Evolutionary conservation across 2,329 filamentous ascomycete genomes (phyloP).

Genomic region (Colletotrichum simmondsii): DNA sequence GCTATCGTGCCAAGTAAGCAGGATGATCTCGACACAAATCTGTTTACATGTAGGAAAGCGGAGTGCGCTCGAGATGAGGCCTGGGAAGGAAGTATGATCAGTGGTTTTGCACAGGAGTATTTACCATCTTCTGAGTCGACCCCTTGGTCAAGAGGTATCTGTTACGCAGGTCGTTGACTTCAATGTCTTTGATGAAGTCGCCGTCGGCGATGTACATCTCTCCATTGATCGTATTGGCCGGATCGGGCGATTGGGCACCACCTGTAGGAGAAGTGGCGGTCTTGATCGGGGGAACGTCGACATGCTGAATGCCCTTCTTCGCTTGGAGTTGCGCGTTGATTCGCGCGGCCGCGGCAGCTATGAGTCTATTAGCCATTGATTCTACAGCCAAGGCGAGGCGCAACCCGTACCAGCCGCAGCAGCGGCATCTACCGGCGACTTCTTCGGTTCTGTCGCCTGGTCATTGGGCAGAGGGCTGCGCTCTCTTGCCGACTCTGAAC

Average conservation of each 20-base stretch:
- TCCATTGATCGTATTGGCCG: constrained; percentile 74
- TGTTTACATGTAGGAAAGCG: constrained; percentile 41
- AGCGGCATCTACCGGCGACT: constrained; percentile 72
- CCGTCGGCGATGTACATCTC: constrained; percentile 96
- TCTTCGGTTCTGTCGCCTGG: constrained; percentile 54
- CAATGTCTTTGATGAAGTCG: constrained; percentile 98
- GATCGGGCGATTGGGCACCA: constrained; percentile 47
- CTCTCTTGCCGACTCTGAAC: constrained; percentile 77
- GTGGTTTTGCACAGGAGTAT: constrained; percentile 66
- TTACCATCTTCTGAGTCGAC: constrained; percentile 99
- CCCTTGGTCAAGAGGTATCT: constrained; percentile 97
- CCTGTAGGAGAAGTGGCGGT: constrained; percentile 62
- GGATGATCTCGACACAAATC: constrained; percentile 68
- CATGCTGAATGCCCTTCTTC: constrained; percentile 90
- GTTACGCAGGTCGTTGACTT: constrained; percentile 97
- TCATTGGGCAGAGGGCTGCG: constrained; percentile 78
- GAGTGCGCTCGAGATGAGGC: constrained; percentile 22
- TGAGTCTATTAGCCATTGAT: constrained; percentile 41
- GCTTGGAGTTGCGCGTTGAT: constrained; percentile 87
- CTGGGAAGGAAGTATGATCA: constrained; percentile 43
- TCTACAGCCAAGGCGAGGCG: neutral
- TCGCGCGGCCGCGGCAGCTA: constrained; percentile 87
- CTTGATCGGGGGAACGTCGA: constrained; percentile 86
- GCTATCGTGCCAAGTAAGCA: constrained; percentile 79
- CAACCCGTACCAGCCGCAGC: constrained; percentile 76